phyloP scores from a whole-genome alignment of 805 yeast species.

The Yarrowia hollandica region DNA sequence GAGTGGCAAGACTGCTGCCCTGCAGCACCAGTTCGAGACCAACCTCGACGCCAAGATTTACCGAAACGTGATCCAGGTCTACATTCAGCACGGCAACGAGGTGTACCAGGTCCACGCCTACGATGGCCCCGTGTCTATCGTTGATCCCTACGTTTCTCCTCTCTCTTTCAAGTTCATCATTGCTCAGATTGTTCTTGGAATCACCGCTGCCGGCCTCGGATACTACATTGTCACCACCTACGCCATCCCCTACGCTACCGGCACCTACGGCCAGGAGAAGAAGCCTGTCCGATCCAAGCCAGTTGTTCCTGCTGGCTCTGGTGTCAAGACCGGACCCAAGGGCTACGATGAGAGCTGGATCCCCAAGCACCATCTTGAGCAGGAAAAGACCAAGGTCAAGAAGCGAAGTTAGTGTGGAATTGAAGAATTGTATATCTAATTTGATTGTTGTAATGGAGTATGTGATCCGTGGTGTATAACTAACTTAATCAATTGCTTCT shows the following conservation, averaged over 20 bases:
- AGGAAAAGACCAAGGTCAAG: slow-evolving; percentile 31
- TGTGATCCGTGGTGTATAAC: too few relatives aligned
- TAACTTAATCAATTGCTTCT: too few relatives aligned
- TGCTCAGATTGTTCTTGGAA: slow-evolving; percentile 56
- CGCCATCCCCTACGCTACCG: slow-evolving; percentile 41
- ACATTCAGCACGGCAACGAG: slow-evolving; percentile 34
- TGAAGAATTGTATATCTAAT: slow-evolving; percentile 34
- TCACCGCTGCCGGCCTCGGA: slow-evolving; percentile 51
- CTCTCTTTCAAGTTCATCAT: slow-evolving; percentile 72
- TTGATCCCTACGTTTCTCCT: slow-evolving; percentile 65
- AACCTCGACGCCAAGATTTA: slow-evolving; percentile 50
- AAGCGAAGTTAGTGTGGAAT: slow-evolving; percentile 30
- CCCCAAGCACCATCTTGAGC: slow-evolving; percentile 46
- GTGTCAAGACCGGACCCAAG: slow-evolving; percentile 38
- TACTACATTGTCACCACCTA: slow-evolving; percentile 43
- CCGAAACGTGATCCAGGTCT: slow-evolving; percentile 45
- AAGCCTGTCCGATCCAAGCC: slow-evolving; percentile 29
- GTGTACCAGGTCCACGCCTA: slow-evolving; percentile 34
- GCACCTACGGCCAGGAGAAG: slow-evolving; percentile 20
- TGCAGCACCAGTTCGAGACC: slow-evolving; percentile 40
- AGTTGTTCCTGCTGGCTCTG: slow-evolving; percentile 29
- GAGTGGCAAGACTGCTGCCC: slow-evolving; percentile 60
- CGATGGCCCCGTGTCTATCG: slow-evolving; percentile 47
- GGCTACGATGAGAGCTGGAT: slow-evolving; percentile 47
- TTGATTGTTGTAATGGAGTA: too few relatives aligned